These are phyloP conservation scores for Trichoderma lentiforme DNA, from an alignment of 2,329 filamentous ascomycete species.

Conservation along the genomic window DNA sequence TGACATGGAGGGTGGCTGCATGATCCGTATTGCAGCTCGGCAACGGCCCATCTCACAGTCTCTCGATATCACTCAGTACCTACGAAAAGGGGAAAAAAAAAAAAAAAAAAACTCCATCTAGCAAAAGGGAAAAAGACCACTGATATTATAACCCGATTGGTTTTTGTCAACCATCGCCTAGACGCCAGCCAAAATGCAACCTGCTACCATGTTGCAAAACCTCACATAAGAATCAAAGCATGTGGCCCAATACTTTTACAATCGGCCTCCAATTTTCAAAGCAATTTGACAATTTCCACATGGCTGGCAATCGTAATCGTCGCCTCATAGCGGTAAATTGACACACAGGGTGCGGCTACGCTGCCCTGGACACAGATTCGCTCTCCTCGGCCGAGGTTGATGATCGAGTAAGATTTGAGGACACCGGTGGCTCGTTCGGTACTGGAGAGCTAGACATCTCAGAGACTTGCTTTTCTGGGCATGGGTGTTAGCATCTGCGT, in stretches of 20 bases:
- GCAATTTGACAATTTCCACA: not conserved
- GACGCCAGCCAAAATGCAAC: slow-evolving; percentile 2
- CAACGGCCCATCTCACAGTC: not conserved
- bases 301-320: not conserved
- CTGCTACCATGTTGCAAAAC: not conserved
- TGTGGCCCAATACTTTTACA: not conserved
- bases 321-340: not conserved
- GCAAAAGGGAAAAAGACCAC: not conserved
- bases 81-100: not conserved
- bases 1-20: not conserved
- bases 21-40: not conserved
- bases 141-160: not conserved
- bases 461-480: slow-evolving; percentile 9
- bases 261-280: not conserved
- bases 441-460: slow-evolving; percentile 1
- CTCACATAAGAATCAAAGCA: not conserved
- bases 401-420: slow-evolving; percentile 22
- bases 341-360: not conserved
- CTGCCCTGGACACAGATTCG: not conserved
- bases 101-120: not conserved
- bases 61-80: not conserved
- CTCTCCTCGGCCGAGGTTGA: slow-evolving; percentile 14
- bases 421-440: slow-evolving; percentile 5
- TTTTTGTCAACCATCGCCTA: not conserved
- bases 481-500: not conserved